Percentiles rank a stretch among this genome's conserved stretches.
Evolutionary conservation across 1,139 yeast genomes (phyloP).

Genomic region (Magnusiomyces starmeri): DNA sequence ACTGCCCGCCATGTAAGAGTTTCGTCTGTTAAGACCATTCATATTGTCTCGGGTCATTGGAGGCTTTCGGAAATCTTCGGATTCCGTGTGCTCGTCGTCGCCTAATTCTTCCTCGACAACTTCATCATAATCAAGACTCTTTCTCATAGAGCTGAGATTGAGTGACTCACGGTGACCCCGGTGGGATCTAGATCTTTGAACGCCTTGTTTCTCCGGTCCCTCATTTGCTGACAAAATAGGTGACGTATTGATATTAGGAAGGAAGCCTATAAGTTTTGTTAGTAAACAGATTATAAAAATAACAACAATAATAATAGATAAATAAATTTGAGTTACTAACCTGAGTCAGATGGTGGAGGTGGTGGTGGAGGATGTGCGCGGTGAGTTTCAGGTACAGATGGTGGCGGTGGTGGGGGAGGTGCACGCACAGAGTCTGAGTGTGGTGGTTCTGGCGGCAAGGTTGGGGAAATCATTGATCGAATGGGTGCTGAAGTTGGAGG

Average conservation of each 20-base stretch:
- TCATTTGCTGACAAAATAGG: constrained; percentile 4
- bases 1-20: constrained; percentile 26
- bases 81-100: constrained; percentile 32
- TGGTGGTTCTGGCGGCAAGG: not conserved
- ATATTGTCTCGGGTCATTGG: constrained; percentile 17
- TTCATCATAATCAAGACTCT: constrained; percentile 8
- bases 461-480: not conserved
- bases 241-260: constrained; percentile 11
- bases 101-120: constrained; percentile 27
- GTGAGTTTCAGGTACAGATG: not conserved
- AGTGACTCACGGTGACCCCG: constrained; percentile 7
- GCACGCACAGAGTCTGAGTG: too few species aligned
- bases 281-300: not conserved
- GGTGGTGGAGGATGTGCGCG: not conserved
- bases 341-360: not conserved
- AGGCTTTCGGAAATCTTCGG: constrained; percentile 24
- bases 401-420: too few species aligned
- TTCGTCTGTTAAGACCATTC: constrained; percentile 14
- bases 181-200: constrained; percentile 4
- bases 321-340: too few species aligned
- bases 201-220: not conserved
- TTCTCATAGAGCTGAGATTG: constrained; percentile 4
- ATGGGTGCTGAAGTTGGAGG: not conserved
- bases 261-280: not conserved
- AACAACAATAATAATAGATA: not conserved